These are phyloP conservation scores for Myxozyma melibiosi DNA, from an alignment of 805 yeast species.

Conservation along the genomic window DNA sequence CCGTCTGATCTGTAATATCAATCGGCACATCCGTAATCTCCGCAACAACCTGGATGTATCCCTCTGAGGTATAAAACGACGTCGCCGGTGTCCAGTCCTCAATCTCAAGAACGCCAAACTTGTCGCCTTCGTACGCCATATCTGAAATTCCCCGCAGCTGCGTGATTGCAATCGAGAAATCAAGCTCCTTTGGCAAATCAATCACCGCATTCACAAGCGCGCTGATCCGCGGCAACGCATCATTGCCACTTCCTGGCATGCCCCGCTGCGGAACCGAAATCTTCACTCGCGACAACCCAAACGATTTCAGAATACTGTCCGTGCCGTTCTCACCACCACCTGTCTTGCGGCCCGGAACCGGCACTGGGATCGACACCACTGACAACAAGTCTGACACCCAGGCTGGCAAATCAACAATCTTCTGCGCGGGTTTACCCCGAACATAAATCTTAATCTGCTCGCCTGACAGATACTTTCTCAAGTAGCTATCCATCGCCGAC, in stretches of 20 bases:
- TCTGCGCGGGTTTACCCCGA: slow-evolving; percentile 27
- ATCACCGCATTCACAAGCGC: slow-evolving; percentile 35
- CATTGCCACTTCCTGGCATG: slow-evolving; percentile 11
- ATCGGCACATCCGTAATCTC: slow-evolving; percentile 33
- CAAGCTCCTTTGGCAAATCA: slow-evolving; percentile 31
- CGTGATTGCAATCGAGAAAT: slow-evolving; percentile 24
- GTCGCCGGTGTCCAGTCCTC: slow-evolving; percentile 30
- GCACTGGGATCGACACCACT: slow-evolving; percentile 28
- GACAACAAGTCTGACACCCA: slow-evolving; percentile 25
- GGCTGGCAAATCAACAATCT: slow-evolving; percentile 25
- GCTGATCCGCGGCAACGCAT: slow-evolving; percentile 21
- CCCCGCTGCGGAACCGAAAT: slow-evolving; percentile 23
- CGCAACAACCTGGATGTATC: slow-evolving; percentile 33
- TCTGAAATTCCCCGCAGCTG: slow-evolving; percentile 30
- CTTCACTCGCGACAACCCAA: slow-evolving; percentile 28
- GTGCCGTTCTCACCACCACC: slow-evolving; percentile 15
- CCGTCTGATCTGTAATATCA: slow-evolving; percentile 31
- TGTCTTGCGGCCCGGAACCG: slow-evolving; percentile 28
- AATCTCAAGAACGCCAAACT: slow-evolving; percentile 31
- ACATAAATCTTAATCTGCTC: slow-evolving; percentile 27
- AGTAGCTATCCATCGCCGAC: slow-evolving; percentile 28
- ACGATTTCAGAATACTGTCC: slow-evolving; percentile 25
- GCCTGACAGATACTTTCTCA: slow-evolving; percentile 24
- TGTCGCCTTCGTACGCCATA: slow-evolving; percentile 24
- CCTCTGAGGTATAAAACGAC: slow-evolving; percentile 25